phyloP scores from a whole-genome alignment of 805 yeast genomes.

The Candida pseudoglaebosa region DNA sequence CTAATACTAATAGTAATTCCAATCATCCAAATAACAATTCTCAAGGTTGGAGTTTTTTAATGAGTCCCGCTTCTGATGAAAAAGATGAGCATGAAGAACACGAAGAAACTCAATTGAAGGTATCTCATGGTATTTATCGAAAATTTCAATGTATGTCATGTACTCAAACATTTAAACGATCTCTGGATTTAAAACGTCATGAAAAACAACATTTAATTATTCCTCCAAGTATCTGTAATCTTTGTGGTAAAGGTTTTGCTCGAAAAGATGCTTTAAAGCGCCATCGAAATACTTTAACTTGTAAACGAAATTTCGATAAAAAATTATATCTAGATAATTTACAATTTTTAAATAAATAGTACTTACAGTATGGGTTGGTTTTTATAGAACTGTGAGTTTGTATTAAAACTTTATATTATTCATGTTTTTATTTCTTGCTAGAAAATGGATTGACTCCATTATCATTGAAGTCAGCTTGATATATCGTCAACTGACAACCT shows the following conservation, averaged over 20 bases:
- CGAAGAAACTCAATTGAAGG: constrained; percentile 6
- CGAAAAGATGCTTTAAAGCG: constrained; percentile 78
- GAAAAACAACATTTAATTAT: constrained; percentile 69
- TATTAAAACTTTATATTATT: too few species aligned
- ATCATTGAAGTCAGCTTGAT: too few species aligned
- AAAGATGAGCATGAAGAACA: constrained; percentile 6
- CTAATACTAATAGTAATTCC: too few species aligned
- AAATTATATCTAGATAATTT: constrained; percentile 33
- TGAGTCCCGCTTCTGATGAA: constrained; percentile 15
- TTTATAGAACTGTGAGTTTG: too few species aligned
- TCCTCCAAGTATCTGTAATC: constrained; percentile 70
- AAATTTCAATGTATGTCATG: constrained; percentile 60
- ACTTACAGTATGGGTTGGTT: too few species aligned
- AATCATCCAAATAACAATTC: constrained; percentile 14
- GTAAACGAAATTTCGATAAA: constrained; percentile 66
- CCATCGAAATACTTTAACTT: constrained; percentile 70
- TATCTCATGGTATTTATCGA: constrained; percentile 12
- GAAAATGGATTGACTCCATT: too few species aligned
- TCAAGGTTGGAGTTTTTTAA: constrained; percentile 31
- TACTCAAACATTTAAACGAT: constrained; percentile 58
- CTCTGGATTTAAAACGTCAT: constrained; percentile 69
- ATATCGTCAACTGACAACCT: too few species aligned
- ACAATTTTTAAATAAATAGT: constrained; percentile 17
- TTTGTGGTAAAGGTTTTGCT: constrained; percentile 81
- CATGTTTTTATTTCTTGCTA: too few species aligned